Base-by-base conservation (phyloP, 164 flowering plant species). In the Amborella trichopoda region DNA sequence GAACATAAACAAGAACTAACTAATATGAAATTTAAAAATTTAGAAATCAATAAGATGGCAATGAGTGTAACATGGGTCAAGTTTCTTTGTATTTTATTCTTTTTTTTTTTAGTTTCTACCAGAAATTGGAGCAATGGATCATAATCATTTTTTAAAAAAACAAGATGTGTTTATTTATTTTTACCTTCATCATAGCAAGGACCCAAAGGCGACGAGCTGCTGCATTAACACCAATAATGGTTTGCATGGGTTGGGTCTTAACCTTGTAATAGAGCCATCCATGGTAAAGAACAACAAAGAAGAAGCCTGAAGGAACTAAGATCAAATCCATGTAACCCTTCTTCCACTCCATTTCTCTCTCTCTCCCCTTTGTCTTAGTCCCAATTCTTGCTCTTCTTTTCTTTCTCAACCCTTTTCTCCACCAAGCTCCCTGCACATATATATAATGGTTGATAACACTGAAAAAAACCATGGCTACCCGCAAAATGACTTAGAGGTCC, bases 211-310 rank as follows among this genome's bases (percentile, higher is more conserved):
- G 50, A 21, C 59, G 44, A 17, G 51, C 59, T 22, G 16, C 26
- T n/a, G 51, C 51, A 54, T 46, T 54, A 17, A 26, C 28, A 12
- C 59, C 59, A 12, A 54, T 46, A 44, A 39, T 21, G 16, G 59
- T 54, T n/a, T 18, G 26, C 26, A 24, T 28, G 44, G 59, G 59
- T 33, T 47, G 52, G 5, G 45, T 54, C 14, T 24, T 46, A 12
- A 54, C 59, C 46, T 40, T 54, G 22, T 54, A 52, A 51, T 52
- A 54, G 19, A 54, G 59, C 52, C 52, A 54, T 8, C 6, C 26
- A 28, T 54, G 59, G 30, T 54, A 54, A 2, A 13, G n/a, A 27
- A 54, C 10, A 32, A n/a, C 47, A 5, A 47, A n/a, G 13, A 27
- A 10, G 3, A 54, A 21, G 13, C 59, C 59, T 13, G 40, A 20